Evolutionary conservation across 495 filamentous ascomycete genomes (phyloP).

Genomic region (Physcia stellaris): DNA sequence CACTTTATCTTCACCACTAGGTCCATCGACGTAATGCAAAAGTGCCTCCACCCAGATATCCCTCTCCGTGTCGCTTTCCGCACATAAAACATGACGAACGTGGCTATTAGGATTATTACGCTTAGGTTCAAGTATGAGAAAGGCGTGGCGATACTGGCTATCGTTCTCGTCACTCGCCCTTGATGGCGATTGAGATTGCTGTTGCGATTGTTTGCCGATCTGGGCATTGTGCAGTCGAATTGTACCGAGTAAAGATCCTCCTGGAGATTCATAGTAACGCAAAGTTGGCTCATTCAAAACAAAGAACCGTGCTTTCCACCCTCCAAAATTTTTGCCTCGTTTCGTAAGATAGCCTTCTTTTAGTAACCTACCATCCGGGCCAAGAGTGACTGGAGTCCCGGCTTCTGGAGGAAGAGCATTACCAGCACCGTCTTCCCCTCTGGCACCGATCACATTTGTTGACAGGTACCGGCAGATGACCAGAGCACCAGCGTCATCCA

Average conservation of each 20-base stretch:
- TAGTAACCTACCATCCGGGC: slow-evolving; percentile 50
- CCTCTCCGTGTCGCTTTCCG: slow-evolving; percentile 84
- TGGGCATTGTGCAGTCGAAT: slow-evolving; percentile 85
- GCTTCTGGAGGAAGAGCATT: slow-evolving; percentile 32
- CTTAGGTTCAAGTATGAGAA: slow-evolving; percentile 88
- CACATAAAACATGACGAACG: slow-evolving; percentile 90
- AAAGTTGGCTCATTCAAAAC: slow-evolving; percentile 78
- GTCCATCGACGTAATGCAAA: slow-evolving; percentile 76
- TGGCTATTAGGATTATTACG: slow-evolving; percentile 84
- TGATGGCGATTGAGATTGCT: slow-evolving; percentile 43
- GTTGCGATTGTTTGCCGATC: slow-evolving; percentile 77
- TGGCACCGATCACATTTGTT: slow-evolving; percentile 67
- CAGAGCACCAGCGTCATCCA: slow-evolving; percentile 68
- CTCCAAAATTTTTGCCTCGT: slow-evolving; percentile 92
- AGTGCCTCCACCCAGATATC: slow-evolving; percentile 89
- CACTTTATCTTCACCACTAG: slow-evolving; percentile 37
- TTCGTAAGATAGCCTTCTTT: slow-evolving; percentile 94
- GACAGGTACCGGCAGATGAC: slow-evolving; percentile 80
- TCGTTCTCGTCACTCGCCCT: slow-evolving; percentile 59
- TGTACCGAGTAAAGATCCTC: slow-evolving; percentile 78
- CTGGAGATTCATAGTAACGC: slow-evolving; percentile 81
- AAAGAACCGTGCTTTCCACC: slow-evolving; percentile 97
- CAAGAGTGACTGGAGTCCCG: slow-evolving; percentile 26
- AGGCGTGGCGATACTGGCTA: slow-evolving; percentile 92
- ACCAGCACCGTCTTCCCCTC: slow-evolving; percentile 44